A percentile compares a stretch with the other conserved stretches of the same genome.
Evolutionary conservation across 495 filamentous ascomycete genomes (phyloP).

Genomic region (Daldinia decipiens): DNA sequence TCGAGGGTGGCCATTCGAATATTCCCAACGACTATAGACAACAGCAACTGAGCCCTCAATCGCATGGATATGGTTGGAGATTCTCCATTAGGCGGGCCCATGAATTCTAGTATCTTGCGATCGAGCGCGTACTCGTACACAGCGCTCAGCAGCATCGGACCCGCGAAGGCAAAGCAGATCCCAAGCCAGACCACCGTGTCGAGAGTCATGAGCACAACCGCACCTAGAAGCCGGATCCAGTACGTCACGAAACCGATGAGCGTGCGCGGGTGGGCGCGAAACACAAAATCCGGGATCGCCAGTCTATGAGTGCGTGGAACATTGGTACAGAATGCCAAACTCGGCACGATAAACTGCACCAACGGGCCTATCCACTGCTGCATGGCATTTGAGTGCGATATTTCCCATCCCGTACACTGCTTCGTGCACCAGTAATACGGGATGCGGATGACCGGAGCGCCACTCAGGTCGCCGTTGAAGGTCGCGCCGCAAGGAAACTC

Average conservation of each 20-base stretch:
- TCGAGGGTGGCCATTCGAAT: slow-evolving; percentile 48
- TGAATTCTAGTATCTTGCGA: slow-evolving; percentile 44
- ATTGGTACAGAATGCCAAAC: slow-evolving; percentile 49
- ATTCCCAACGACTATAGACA: slow-evolving; percentile 50
- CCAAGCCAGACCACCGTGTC: slow-evolving; percentile 52
- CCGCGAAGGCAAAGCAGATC: slow-evolving; percentile 52
- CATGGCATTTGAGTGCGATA: slow-evolving; percentile 33
- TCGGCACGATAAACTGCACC: slow-evolving; percentile 48
- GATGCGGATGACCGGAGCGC: slow-evolving; percentile 46
- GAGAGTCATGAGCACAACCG: slow-evolving; percentile 43
- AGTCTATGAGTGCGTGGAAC: slow-evolving; percentile 48
- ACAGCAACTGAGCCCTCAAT: slow-evolving; percentile 44
- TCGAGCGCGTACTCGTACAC: slow-evolving; percentile 56
- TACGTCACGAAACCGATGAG: slow-evolving; percentile 38
- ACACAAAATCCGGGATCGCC: slow-evolving; percentile 44
- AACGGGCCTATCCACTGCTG: slow-evolving; percentile 46
- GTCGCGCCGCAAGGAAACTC: slow-evolving; percentile 53
- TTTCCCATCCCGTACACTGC: slow-evolving; percentile 43
- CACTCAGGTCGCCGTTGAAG: slow-evolving; percentile 45
- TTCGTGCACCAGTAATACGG: slow-evolving; percentile 43
- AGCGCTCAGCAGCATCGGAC: slow-evolving; percentile 55
- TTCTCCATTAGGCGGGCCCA: slow-evolving; percentile 29
- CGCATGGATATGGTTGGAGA: slow-evolving; percentile 34
- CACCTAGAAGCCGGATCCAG: slow-evolving; percentile 43
- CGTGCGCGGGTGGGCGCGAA: slow-evolving; percentile 35